Percentiles rank a stretch among this genome's conserved stretches.
Conservation (phyloP, 768 basidiomycete genomes). For the Amanita pallidorosea region DNA sequence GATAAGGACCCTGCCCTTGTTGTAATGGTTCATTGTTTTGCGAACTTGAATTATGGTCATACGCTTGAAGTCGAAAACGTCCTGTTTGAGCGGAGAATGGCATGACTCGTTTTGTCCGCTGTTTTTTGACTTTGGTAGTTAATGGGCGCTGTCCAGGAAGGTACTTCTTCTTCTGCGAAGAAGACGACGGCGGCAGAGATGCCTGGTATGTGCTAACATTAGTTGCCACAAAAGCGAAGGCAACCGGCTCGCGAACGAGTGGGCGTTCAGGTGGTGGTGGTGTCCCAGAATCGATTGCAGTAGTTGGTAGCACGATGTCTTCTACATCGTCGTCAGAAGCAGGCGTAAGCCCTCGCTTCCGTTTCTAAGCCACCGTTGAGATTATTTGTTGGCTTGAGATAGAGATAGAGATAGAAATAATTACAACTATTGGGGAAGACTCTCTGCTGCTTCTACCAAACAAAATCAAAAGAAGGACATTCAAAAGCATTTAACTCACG, state of each 20-base stretch:
- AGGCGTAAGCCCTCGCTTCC: conserved; percentile 41
- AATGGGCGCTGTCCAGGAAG: conserved; percentile 44
- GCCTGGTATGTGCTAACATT: conserved; percentile 34
- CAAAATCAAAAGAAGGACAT: not conserved
- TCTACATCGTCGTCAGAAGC: conserved; percentile 42
- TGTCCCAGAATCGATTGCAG: conserved; percentile 35
- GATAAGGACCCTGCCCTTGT: conserved; percentile 26
- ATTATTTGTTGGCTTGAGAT: not conserved
- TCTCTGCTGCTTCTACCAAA: conserved; percentile 4
- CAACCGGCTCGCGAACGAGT: conserved; percentile 49
- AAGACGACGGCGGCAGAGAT: conserved; percentile 12
- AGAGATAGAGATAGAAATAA: not conserved
- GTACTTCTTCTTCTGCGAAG: conserved; percentile 20
- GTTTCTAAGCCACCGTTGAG: conserved; percentile 23
- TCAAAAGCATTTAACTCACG: conserved; percentile 16
- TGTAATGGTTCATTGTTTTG: conserved; percentile 20
- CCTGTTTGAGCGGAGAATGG: conserved; percentile 35
- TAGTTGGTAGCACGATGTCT: conserved; percentile 17
- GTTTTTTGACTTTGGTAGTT: conserved; percentile 11
- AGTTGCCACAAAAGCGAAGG: conserved; percentile 28
- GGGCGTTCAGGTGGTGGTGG: conserved; percentile 38
- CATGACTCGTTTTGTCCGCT: conserved; percentile 20
- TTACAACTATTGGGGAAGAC: conserved; percentile 6
- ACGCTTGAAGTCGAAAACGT: conserved; percentile 37
- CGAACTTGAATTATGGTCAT: conserved; percentile 14